Evolutionary conservation across 495 filamentous ascomycete genomes (phyloP).

Genomic region (Chaetomium fimeti): DNA sequence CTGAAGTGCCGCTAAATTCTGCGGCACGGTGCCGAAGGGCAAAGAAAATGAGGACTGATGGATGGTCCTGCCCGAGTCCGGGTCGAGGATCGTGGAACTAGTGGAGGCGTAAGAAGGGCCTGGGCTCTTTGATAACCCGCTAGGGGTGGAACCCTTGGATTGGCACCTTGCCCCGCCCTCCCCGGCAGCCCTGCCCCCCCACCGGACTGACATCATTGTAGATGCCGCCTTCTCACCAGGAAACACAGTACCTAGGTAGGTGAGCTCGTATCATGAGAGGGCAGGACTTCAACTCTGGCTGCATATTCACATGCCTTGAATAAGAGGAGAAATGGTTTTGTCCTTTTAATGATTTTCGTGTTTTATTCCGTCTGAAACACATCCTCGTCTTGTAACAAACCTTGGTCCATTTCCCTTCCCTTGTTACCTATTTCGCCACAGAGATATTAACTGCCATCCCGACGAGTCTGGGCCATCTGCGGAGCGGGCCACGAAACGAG

Average conservation of each 20-base stretch:
- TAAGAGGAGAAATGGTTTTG: too few relatives aligned
- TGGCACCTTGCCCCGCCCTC: background rate
- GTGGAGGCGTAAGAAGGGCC: background rate
- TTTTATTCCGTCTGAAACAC: too few relatives aligned
- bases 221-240: background rate
- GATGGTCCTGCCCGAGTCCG: too few relatives aligned
- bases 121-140: background rate
- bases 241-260: background rate
- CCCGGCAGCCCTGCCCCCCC: background rate
- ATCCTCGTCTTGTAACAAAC: too few relatives aligned
- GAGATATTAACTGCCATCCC: slow-evolving; percentile 2
- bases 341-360: too few relatives aligned
- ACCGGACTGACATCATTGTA: slow-evolving; percentile 5
- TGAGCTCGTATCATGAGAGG: too few relatives aligned
- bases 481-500: slow-evolving; percentile 1
- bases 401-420: too few relatives aligned
- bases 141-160: background rate
- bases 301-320: too few relatives aligned
- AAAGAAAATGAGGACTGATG: too few relatives aligned
- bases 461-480: background rate
- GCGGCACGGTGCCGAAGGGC: background rate
- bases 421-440: too few relatives aligned
- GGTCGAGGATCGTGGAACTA: too few relatives aligned
- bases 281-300: too few relatives aligned
- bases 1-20: slow-evolving; percentile 5